phyloP scores from a whole-genome alignment of 108 stramenopile genomes.

The Nitzschia palea region DNA sequence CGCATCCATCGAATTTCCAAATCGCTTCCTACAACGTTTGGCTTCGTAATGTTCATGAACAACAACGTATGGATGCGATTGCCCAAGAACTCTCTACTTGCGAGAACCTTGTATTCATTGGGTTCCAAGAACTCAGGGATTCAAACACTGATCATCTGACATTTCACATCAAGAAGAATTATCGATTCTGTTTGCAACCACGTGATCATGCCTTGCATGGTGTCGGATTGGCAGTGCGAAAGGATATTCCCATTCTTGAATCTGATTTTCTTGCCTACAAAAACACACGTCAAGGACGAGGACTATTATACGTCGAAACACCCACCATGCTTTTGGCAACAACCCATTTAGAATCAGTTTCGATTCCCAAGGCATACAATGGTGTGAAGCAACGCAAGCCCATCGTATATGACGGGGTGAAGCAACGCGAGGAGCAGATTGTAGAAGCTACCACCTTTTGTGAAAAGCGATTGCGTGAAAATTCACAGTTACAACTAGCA shows the following conservation, averaged over 20 bases:
- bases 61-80: constrained; percentile 54
- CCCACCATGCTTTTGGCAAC: constrained; percentile 20
- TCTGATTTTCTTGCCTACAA: constrained; percentile 30
- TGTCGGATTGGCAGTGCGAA: constrained; percentile 34
- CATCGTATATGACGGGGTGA: constrained; percentile 45
- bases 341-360: constrained; percentile 59
- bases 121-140: constrained; percentile 59
- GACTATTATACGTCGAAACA: constrained; percentile 37
- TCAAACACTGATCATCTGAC: constrained; percentile 18
- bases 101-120: constrained; percentile 35
- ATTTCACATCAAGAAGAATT: constrained; percentile 36
- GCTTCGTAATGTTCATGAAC: constrained; percentile 41
- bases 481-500: constrained; percentile 29
- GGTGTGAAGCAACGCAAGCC: constrained; percentile 11
- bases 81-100: background rate
- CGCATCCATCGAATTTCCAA: constrained; percentile 19
- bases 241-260: constrained; percentile 10
- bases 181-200: constrained; percentile 37
- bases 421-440: constrained; percentile 47
- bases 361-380: constrained; percentile 12
- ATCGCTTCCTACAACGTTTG: constrained; percentile 56
- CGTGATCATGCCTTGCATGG: constrained; percentile 34
- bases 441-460: constrained; percentile 40
- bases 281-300: constrained; percentile 45
- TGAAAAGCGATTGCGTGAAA: constrained; percentile 25